A percentile compares a stretch with the other conserved stretches of the same genome.
These are phyloP conservation scores for Aspergillus ochraceoroseus DNA, from an alignment of 2,329 filamentous ascomycete species.

Conservation along the genomic window DNA sequence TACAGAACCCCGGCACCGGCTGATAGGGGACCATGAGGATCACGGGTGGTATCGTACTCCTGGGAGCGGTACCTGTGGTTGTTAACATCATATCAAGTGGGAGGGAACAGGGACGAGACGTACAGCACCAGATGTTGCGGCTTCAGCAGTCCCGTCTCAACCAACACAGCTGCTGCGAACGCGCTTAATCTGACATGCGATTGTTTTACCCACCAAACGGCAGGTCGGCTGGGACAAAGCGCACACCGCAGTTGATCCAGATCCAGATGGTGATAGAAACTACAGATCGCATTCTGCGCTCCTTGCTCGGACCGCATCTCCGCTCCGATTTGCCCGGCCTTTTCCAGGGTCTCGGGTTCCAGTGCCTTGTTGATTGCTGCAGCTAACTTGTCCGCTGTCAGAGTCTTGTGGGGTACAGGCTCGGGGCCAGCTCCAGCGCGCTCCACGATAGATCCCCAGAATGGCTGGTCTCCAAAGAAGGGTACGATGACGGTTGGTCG, in stretches of 20 bases:
- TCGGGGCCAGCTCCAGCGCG: slow-evolving; percentile 66
- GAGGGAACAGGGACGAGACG: slow-evolving; percentile 27
- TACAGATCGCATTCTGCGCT: slow-evolving; percentile 58
- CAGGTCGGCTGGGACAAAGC: slow-evolving; percentile 61
- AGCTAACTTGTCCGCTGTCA: slow-evolving; percentile 63
- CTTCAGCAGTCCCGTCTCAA: slow-evolving; percentile 59
- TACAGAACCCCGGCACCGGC: slow-evolving; percentile 72
- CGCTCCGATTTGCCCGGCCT: slow-evolving; percentile 55
- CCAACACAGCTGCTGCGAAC: slow-evolving; percentile 65
- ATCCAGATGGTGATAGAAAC: slow-evolving; percentile 67
- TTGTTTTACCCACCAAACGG: slow-evolving; percentile 69
- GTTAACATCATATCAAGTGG: slow-evolving; percentile 14
- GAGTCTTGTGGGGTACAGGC: slow-evolving; percentile 63
- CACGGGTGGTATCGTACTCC: slow-evolving; percentile 73
- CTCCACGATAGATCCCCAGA: slow-evolving; percentile 74
- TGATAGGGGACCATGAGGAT: slow-evolving; percentile 73
- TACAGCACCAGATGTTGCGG: slow-evolving; percentile 70
- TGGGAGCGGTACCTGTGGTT: slow-evolving; percentile 46
- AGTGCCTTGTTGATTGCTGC: slow-evolving; percentile 59
- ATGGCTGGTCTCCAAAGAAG: slow-evolving; percentile 81
- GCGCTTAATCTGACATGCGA: slow-evolving; percentile 65
- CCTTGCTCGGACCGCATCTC: slow-evolving; percentile 64
- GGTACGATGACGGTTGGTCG: slow-evolving; percentile 78
- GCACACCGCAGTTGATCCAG: slow-evolving; percentile 64
- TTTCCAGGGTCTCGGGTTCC: slow-evolving; percentile 55